Evolutionary conservation across 495 filamentous ascomycete genomes (phyloP).

Genomic region (Cudoniella acicularis): DNA sequence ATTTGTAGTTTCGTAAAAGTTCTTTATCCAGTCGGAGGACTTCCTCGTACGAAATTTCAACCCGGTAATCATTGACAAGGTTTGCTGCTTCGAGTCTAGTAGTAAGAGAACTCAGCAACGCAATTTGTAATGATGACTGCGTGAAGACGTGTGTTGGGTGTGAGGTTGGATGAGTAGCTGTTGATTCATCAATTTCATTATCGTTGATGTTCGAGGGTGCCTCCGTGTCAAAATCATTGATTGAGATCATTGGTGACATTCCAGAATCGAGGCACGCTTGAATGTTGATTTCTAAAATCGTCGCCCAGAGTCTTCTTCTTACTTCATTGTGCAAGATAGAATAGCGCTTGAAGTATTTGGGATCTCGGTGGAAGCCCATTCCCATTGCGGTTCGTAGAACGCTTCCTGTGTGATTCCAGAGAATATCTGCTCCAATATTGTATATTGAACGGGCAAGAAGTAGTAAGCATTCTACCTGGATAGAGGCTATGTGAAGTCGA

Average conservation of each 20-base stretch:
- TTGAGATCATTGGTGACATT: constrained; percentile 47
- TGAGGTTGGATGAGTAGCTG: constrained; percentile 30
- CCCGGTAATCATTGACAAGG: constrained; percentile 43
- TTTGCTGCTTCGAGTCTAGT: constrained; percentile 46
- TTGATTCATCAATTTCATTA: constrained; percentile 45
- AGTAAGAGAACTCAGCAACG: constrained; percentile 43
- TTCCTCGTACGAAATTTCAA: constrained; percentile 47
- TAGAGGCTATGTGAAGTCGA: constrained; percentile 42
- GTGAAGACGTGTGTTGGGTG: constrained; percentile 38
- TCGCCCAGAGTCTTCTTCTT: constrained; percentile 58
- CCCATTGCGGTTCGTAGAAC: constrained; percentile 53
- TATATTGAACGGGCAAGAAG: constrained; percentile 50
- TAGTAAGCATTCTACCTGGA: constrained; percentile 54
- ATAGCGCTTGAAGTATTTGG: constrained; percentile 45
- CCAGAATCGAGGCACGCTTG: constrained; percentile 55
- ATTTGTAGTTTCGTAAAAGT: constrained; percentile 26
- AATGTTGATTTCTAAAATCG: constrained; percentile 55
- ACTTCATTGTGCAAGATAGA: constrained; percentile 47
- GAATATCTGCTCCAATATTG: constrained; percentile 48
- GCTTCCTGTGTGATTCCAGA: constrained; percentile 53
- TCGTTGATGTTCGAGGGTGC: constrained; percentile 57
- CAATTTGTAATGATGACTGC: constrained; percentile 46
- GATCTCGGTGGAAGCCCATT: constrained; percentile 58
- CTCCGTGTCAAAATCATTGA: constrained; percentile 49
- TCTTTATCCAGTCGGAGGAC: constrained; percentile 43